Evolutionary conservation across 768 basidiomycete genomes (phyloP).

Genomic region (Mycena venus): DNA sequence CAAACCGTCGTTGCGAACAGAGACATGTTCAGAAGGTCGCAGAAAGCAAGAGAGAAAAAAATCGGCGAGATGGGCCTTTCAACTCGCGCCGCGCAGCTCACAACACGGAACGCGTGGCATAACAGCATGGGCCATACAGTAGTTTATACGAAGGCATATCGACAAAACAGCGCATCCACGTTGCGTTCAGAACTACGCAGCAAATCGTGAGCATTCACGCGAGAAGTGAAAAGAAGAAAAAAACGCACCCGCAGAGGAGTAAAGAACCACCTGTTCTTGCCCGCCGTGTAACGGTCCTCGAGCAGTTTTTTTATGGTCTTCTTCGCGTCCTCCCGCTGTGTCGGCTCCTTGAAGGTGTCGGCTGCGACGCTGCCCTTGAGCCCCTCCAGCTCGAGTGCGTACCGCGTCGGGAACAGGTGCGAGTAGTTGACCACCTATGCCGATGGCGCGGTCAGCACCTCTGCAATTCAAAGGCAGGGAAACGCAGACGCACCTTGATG

Average conservation of each 20-base stretch:
- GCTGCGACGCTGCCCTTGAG: constrained; percentile 87
- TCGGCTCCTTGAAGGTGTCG: constrained; percentile 98
- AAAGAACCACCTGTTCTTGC: constrained; percentile 99
- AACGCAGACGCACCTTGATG: constrained; percentile 85
- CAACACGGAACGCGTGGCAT: constrained; percentile 28
- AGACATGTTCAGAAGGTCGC: no score
- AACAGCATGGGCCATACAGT: constrained; percentile 33
- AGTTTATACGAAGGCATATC: constrained; percentile 28
- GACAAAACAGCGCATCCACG: constrained; percentile 1
- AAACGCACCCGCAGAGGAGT: constrained; percentile 77
- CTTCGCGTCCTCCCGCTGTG: constrained; percentile 94
- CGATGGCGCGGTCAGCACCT: no score
- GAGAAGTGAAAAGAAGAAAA: neutral
- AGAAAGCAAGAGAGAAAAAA: no score
- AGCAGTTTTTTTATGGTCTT: constrained; percentile 96
- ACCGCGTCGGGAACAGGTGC: constrained; percentile 99
- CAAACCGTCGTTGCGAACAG: no score
- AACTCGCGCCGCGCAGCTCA: neutral
- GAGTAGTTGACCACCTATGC: constrained; percentile 94
- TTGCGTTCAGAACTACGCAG: constrained; percentile 51
- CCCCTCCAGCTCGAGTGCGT: constrained; percentile 95
- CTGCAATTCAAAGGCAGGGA: neutral
- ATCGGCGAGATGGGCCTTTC: no score
- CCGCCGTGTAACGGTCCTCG: constrained; percentile 93
- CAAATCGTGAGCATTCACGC: constrained; percentile 6